phyloP scores from a whole-genome alignment of 192 early-diverging fungal species.

The Backusella macrospora region DNA sequence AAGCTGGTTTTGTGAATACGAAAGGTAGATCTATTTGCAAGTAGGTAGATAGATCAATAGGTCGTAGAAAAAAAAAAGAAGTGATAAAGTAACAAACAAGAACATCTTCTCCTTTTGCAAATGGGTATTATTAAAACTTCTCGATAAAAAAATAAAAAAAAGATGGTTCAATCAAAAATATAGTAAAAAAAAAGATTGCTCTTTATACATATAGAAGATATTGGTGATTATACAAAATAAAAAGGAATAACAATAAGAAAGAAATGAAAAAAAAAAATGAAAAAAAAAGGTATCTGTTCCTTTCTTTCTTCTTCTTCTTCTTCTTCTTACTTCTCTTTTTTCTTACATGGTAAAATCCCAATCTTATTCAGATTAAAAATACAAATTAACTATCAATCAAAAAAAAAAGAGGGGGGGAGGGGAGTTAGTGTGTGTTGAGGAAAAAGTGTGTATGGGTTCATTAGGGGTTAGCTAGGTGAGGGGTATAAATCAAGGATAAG shows the following conservation, averaged over 20 bases:
- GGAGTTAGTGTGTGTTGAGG: background rate
- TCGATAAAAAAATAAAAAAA: background rate
- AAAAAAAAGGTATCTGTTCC: too few relatives aligned
- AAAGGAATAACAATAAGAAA: background rate
- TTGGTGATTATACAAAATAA: constrained; percentile 1
- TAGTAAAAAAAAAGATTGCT: background rate
- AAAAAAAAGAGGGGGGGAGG: background rate
- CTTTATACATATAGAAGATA: background rate
- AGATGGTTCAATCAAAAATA: background rate
- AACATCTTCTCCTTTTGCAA: background rate
- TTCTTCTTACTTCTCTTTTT: background rate
- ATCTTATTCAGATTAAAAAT: background rate
- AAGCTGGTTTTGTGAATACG: background rate
- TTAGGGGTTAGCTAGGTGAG: too few relatives aligned
- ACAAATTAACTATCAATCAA: background rate
- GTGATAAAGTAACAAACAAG: background rate
- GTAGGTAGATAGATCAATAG: background rate
- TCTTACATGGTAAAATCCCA: background rate
- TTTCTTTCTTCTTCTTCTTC: background rate
- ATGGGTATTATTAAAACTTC: background rate
- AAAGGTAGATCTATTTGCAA: too few relatives aligned
- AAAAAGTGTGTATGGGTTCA: too few relatives aligned
- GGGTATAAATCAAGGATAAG: too few relatives aligned
- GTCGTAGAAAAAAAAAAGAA: background rate
- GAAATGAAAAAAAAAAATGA: background rate